phyloP scores from a whole-genome alignment of 1,284 basidiomycete genomes.

The Melampsora medusae region DNA sequence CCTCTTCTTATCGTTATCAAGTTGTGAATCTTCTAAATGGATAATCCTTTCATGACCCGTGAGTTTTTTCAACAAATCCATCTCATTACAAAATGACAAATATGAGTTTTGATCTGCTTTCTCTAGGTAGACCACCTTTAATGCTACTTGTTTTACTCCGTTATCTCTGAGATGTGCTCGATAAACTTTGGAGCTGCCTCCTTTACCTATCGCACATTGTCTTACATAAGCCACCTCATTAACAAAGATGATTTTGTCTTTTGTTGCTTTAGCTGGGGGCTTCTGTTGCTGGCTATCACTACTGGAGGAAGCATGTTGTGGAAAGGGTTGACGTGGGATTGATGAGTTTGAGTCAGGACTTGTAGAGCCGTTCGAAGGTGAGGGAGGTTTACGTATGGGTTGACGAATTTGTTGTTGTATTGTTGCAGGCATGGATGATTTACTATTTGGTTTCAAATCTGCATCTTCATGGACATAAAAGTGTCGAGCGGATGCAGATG shows the following conservation, averaged over 20 bases:
- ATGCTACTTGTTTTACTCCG: conserved; percentile 63
- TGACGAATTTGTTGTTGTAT: too few species aligned
- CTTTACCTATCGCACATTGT: conserved; percentile 81
- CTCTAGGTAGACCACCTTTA: conserved; percentile 83
- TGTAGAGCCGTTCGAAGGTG: conserved; percentile 2
- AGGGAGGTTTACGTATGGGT: background rate
- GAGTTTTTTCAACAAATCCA: conserved; percentile 76
- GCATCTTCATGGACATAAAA: too few species aligned
- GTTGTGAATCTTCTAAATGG: conserved; percentile 78
- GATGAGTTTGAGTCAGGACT: conserved; percentile 10
- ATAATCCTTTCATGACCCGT: conserved; percentile 86
- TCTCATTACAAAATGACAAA: conserved; percentile 90
- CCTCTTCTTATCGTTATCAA: conserved; percentile 57
- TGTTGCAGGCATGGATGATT: too few species aligned
- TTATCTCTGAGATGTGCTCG: conserved; percentile 55
- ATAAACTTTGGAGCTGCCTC: conserved; percentile 89
- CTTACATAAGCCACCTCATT: conserved; percentile 78
- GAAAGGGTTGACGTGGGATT: background rate
- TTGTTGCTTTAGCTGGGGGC: background rate
- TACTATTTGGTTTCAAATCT: too few species aligned
- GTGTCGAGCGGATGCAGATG: too few species aligned
- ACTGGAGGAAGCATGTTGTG: background rate
- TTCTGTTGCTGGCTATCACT: conserved; percentile 4
- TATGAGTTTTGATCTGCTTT: conserved; percentile 76
- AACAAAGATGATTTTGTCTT: conserved; percentile 55